A percentile compares a stretch with the other conserved stretches of the same genome.
Conservation (phyloP, 1,284 basidiomycete genomes). For the Phenoliferia sp. region DNA sequence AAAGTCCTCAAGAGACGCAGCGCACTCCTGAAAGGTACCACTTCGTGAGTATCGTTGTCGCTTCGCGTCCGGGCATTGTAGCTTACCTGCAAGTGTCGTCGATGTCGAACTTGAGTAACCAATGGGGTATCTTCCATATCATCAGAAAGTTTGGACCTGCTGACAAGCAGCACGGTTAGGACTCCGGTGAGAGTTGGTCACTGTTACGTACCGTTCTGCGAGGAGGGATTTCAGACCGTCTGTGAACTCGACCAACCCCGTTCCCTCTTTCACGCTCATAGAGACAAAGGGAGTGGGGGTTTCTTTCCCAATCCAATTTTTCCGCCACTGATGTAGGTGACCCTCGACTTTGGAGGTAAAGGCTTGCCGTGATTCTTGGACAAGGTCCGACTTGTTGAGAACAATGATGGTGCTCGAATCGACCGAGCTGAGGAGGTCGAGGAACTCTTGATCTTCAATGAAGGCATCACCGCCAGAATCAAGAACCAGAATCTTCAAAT, state of each 20-base stretch:
- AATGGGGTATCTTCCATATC: conserved; percentile 52
- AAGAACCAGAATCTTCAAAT: conserved; percentile 71
- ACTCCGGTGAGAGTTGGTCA: too few relatives aligned
- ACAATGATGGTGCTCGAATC: conserved; percentile 24
- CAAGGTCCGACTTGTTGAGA: conserved; percentile 33
- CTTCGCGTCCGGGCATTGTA: too few relatives aligned
- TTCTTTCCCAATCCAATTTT: neutral
- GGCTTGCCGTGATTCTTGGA: neutral
- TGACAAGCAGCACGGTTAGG: conserved; percentile 17
- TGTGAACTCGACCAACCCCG: conserved; percentile 58
- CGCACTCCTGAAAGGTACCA: too few relatives aligned
- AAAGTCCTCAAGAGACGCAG: conserved; percentile 62
- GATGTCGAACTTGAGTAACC: conserved; percentile 72
- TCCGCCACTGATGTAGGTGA: neutral
- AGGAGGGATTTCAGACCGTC: conserved; percentile 54
- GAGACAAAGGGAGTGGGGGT: conserved; percentile 35
- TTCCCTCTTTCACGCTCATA: conserved; percentile 58
- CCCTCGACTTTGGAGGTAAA: conserved; percentile 1
- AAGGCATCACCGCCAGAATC: neutral
- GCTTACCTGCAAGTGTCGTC: conserved; percentile 63
- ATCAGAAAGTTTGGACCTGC: conserved; percentile 26
- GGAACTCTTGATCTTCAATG: neutral
- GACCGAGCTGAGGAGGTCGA: conserved; percentile 39
- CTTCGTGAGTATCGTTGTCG: neutral
- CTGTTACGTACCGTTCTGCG: conserved; percentile 58